Base-by-base conservation (phyloP, 2,329 filamentous ascomycete species). In the Capronia coronata region DNA sequence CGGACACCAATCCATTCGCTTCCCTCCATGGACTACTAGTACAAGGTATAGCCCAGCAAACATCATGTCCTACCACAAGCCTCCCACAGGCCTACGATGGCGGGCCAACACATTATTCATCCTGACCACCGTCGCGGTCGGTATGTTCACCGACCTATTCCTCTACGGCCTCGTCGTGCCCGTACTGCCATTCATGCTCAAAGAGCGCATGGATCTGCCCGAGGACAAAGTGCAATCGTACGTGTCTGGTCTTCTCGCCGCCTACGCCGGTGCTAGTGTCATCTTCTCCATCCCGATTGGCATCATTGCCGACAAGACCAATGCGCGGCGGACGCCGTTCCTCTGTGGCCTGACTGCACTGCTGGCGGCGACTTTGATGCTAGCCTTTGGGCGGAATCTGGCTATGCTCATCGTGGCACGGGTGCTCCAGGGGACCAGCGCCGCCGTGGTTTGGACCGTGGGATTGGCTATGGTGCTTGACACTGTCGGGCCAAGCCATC, bases 51-150 rank as follows among this genome's bases (percentile, higher is more conserved):
- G n/a, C n/a, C n/a, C n/a, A n/a, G n/a, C 13, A 5, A 16, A 16
- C 46, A 50, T 16, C 25, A 55, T 56, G 50, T 46, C 29, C 6
- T 50, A 40, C 9, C 41, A n/a, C 35, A 46, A 50, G n/a, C 41
- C 37, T 39, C 58, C 58, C n/a, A 25, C 53, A 27, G 59, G 55
- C 32, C 62, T 77, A 2, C 54, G 63, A 66, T 78, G 75, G 73
- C 73, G 80, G n/a, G 80, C 78, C 9, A 77, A 74, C 45, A 77
- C 75, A 2, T 59, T 72, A 39, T 83, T 83, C 66, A 80, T 82
- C 55, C 62, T 80, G 32, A 64, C 71, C 5, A 81, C 78, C 2
- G 76, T 83, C 14, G 51, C 49, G 25, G 47, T 61, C 38, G 58
- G 54, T 39, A 27, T 58, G 18, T 56, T 60, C 46, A 58, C 51